A percentile compares a stretch with the other conserved stretches of the same genome.
These are phyloP conservation scores for sunflower (Helianthus annuus) DNA, from an alignment of 129 eudicot genomes.

Conservation along the genomic window HanXRQr2.0-SUNRISE NC_035443.2:4281745-4282244, in stretches of 20 bases:
- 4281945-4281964: conserved; percentile 9
- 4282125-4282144: not conserved
- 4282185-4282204: not conserved
- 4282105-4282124: not conserved
- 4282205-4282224: not conserved
- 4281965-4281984: not conserved
- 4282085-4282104: not conserved
- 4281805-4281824: conserved; percentile 61
- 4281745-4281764: not conserved
- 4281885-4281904: conserved; percentile 74
- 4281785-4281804: not conserved
- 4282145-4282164: not conserved
- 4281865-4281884: conserved; percentile 62
- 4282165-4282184: not conserved
- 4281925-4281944: conserved; percentile 1
- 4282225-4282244: conserved; percentile 3
- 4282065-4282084: not conserved
- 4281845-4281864: conserved; percentile 70
- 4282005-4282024: conserved; percentile 62
- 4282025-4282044: conserved; percentile 1
- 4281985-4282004: conserved; percentile 52
- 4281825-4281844: conserved; percentile 73
- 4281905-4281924: conserved; percentile 3
- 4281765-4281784: conserved; percentile 11
- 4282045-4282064: conserved; percentile 3